A percentile compares a stretch with the other conserved stretches of the same genome.
Evolutionary conservation across 2,329 filamentous ascomycete species (phyloP).

Genomic region (Colletotrichum musicola): DNA sequence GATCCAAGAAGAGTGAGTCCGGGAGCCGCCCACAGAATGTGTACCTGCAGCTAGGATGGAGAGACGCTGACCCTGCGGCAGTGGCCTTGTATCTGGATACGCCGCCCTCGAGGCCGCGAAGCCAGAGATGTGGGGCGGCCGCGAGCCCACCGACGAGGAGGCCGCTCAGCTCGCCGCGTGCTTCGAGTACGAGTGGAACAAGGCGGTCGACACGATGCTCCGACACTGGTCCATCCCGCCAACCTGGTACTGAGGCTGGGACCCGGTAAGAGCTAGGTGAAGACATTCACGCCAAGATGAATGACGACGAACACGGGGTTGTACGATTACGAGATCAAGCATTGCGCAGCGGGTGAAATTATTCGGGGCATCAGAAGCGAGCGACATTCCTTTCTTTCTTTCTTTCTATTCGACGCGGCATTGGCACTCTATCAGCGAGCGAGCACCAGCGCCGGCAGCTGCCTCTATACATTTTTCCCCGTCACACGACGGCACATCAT

Average conservation of each 20-base stretch:
- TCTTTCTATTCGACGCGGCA: not conserved
- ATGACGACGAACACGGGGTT: conserved; percentile 67
- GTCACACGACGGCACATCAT: conserved; percentile 9
- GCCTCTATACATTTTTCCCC: conserved; percentile 9
- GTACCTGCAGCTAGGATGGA: too few relatives aligned
- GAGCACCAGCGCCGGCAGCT: conserved; percentile 3
- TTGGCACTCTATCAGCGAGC: not conserved
- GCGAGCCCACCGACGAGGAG: conserved; percentile 66
- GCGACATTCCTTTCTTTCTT: not conserved
- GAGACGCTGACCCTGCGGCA: conserved; percentile 45
- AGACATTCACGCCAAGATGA: conserved; percentile 44
- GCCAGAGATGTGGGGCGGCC: conserved; percentile 78
- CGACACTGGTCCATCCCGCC: conserved; percentile 76
- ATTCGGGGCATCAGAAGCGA: not conserved
- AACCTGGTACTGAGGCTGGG: conserved; percentile 53
- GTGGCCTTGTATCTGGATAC: conserved; percentile 71
- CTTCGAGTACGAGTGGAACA: conserved; percentile 76
- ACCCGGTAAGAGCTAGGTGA: conserved; percentile 60
- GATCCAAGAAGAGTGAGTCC: conserved; percentile 72
- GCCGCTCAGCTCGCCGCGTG: conserved; percentile 70
- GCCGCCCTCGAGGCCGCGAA: conserved; percentile 71
- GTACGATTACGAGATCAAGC: not conserved
- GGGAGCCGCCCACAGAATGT: not conserved
- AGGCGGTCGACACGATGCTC: conserved; percentile 74
- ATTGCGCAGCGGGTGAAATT: not conserved